A percentile compares a stretch with the other conserved stretches of the same genome.
These are phyloP conservation scores for Hansenula sp. DNA, from an alignment of 1,139 yeast species.

Conservation along the genomic window DNA sequence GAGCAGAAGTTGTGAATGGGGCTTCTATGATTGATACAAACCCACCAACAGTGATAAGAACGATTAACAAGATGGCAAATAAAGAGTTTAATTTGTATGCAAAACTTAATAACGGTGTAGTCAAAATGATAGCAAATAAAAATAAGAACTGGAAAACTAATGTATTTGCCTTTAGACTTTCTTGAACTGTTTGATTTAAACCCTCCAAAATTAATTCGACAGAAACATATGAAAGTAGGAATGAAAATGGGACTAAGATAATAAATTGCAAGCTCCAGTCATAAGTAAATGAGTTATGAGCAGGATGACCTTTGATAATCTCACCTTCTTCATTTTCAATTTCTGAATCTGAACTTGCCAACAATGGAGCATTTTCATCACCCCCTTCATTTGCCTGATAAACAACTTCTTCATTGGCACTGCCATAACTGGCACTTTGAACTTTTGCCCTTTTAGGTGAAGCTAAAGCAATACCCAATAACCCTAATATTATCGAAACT, in stretches of 20 bases:
- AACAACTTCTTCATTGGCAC: slow-evolving; percentile 15
- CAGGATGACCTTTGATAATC: slow-evolving; percentile 15
- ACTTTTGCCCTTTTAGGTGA: slow-evolving; percentile 10
- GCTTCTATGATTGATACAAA: slow-evolving; percentile 32
- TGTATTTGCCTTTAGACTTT: slow-evolving; percentile 43
- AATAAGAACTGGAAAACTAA: slow-evolving; percentile 43
- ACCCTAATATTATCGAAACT: slow-evolving; percentile 52
- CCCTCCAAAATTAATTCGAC: slow-evolving; percentile 59
- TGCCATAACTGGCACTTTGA: slow-evolving; percentile 2
- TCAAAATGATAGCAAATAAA: slow-evolving; percentile 36
- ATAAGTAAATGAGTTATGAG: slow-evolving; percentile 46
- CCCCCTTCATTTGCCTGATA: slow-evolving; percentile 3
- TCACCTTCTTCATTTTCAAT: slow-evolving; percentile 10
- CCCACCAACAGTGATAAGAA: slow-evolving; percentile 34
- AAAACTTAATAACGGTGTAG: slow-evolving; percentile 65
- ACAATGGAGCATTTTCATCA: slow-evolving; percentile 25
- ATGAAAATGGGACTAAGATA: slow-evolving; percentile 60
- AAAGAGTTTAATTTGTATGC: slow-evolving; percentile 60
- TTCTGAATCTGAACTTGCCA: slow-evolving; percentile 12
- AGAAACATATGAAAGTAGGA: slow-evolving; percentile 40
- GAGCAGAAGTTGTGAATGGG: slow-evolving; percentile 57
- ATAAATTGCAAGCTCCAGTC: slow-evolving; percentile 81
- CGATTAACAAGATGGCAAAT: slow-evolving; percentile 37
- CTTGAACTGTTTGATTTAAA: slow-evolving; percentile 65
- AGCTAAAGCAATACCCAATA: slow-evolving; percentile 24